Conservation (phyloP, 352 stramenopile species). For the Pythium folliculosum region DNA sequence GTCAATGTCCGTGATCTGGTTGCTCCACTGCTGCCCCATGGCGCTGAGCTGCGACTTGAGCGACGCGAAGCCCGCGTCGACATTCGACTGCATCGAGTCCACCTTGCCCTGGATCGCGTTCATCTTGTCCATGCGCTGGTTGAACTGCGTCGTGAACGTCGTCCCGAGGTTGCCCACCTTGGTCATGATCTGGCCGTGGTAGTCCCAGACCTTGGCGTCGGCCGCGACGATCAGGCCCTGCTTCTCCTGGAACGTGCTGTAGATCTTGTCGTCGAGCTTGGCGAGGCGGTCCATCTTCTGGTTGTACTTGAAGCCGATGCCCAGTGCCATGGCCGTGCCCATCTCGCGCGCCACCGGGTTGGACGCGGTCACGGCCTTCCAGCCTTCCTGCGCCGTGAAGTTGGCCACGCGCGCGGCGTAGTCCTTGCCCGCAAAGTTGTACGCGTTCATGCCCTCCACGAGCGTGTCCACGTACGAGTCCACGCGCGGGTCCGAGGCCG, state of each 20-base stretch:
- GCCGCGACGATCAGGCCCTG: neutral
- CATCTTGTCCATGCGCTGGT: constrained; percentile 3
- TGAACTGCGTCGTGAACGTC: constrained; percentile 3
- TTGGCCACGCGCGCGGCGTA: neutral
- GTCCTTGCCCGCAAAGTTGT: constrained; percentile 7
- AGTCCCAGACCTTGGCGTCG: neutral
- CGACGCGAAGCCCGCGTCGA: constrained; percentile 3
- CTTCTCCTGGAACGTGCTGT: neutral
- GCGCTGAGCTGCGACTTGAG: neutral
- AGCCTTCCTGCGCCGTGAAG: neutral
- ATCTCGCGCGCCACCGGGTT: constrained; percentile 1
- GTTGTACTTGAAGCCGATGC: constrained; percentile 3
- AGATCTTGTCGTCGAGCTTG: constrained; percentile 3
- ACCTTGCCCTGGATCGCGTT: constrained; percentile 1
- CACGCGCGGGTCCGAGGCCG: neutral
- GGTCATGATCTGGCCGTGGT: constrained; percentile 6
- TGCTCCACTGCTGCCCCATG: neutral
- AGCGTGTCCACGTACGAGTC: neutral
- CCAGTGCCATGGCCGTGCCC: constrained; percentile 2
- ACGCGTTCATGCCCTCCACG: constrained; percentile 3
- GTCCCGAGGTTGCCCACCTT: neutral
- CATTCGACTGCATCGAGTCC: neutral
- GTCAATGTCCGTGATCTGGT: constrained; percentile 3
- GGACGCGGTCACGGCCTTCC: neutral
- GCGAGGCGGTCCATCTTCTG: neutral